Percentiles rank a stretch among this genome's conserved stretches.
Conservation (phyloP, 176 grass and related monocot genomes). For the Carex littledalei region DNA sequence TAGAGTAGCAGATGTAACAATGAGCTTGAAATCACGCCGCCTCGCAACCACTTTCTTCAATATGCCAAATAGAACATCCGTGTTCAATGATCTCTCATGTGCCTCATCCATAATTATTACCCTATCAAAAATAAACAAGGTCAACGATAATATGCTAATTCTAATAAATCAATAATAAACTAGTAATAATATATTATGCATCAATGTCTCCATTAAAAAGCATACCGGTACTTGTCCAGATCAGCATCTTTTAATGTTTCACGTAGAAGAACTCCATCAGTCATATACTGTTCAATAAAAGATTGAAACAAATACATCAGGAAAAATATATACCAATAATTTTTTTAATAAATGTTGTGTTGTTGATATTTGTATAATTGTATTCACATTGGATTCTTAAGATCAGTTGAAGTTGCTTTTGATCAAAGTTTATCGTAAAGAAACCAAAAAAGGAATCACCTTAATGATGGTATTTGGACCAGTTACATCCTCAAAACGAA, state of each 20-base stretch:
- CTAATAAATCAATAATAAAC: not conserved
- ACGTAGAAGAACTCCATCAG: constrained; percentile 91
- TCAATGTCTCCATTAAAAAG: constrained; percentile 7
- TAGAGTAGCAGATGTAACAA: constrained; percentile 66
- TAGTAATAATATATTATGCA: not conserved
- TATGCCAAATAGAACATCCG: constrained; percentile 45
- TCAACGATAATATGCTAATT: constrained; percentile 22
- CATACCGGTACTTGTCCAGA: constrained; percentile 96
- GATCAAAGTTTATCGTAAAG: not conserved
- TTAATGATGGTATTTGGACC: constrained; percentile 82
- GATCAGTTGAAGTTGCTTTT: constrained; percentile 16
- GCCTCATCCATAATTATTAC: constrained; percentile 98
- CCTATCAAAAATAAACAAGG: constrained; percentile 35
- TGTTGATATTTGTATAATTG: not conserved
- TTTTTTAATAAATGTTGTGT: constrained; percentile 3
- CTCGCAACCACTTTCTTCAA: constrained; percentile 46
- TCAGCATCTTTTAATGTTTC: constrained; percentile 98
- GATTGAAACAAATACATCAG: not conserved
- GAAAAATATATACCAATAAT: not conserved
- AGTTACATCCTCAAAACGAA: constrained; percentile 96
- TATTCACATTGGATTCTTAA: not conserved
- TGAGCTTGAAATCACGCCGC: constrained; percentile 43
- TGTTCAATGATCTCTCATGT: constrained; percentile 69
- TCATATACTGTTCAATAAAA: constrained; percentile 85
- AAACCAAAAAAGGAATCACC: constrained; percentile 36